Conservation (phyloP, 164 flowering plant genomes). For the Sedum album region DNA sequence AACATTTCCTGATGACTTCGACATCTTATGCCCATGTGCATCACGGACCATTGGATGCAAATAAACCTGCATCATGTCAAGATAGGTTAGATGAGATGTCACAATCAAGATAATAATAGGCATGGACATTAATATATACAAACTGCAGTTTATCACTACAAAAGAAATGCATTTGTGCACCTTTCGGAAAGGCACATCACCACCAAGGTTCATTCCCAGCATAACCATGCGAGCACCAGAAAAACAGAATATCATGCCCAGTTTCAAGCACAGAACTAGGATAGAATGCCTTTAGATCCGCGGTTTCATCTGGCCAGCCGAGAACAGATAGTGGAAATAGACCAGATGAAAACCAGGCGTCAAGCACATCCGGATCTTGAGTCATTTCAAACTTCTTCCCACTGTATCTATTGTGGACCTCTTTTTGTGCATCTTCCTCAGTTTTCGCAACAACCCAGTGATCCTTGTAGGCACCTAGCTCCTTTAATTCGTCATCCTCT, state of each 20-base stretch:
- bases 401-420: slow-evolving; percentile 41
- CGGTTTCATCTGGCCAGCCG: slow-evolving; percentile 93
- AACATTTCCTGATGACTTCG: slow-evolving; percentile 94
- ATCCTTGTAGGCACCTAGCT: slow-evolving; percentile 64
- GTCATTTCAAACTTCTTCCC: slow-evolving; percentile 62
- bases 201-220: slow-evolving; percentile 78
- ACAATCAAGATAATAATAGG: slow-evolving; percentile 5
- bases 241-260: slow-evolving; percentile 92
- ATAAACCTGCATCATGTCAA: slow-evolving; percentile 25
- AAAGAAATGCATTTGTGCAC: slow-evolving; percentile 23
- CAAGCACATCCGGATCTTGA: slow-evolving; percentile 96
- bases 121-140: neutral
- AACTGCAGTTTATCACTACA: neutral
- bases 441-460: slow-evolving; percentile 91
- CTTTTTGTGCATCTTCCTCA: slow-evolving; percentile 56
- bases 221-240: slow-evolving; percentile 98
- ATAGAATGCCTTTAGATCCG: slow-evolving; percentile 74
- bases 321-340: slow-evolving; percentile 84
- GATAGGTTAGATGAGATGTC: no score
- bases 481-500: slow-evolving; percentile 69
- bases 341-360: slow-evolving; percentile 93
- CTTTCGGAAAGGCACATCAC: slow-evolving; percentile 90
- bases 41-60: slow-evolving; percentile 97
- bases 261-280: slow-evolving; percentile 96
- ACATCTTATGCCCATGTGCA: slow-evolving; percentile 98